A percentile compares a stretch with the other conserved stretches of the same genome.
Conservation (phyloP, 331 rosid genomes). For the Pyracantha coccinea region DNA sequence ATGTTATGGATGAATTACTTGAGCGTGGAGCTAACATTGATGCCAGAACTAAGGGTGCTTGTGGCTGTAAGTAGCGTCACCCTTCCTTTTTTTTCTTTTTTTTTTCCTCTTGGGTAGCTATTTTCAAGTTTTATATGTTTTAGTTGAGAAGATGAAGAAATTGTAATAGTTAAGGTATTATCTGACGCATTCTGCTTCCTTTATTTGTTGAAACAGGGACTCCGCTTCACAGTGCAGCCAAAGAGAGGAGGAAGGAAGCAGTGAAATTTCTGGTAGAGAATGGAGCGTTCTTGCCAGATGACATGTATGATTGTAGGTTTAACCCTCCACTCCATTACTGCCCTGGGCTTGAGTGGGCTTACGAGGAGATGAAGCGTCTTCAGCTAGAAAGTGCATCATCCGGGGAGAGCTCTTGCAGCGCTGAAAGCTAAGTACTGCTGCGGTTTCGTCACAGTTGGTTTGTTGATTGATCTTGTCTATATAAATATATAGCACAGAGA, state of each 20-base stretch:
- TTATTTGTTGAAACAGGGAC: constrained; percentile 56
- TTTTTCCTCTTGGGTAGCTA: background rate
- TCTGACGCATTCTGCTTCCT: background rate
- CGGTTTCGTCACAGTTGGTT: background rate
- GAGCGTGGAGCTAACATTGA: constrained; percentile 97
- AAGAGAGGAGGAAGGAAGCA: constrained; percentile 80
- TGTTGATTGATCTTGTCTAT: background rate
- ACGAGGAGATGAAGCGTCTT: constrained; percentile 83
- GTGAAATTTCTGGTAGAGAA: constrained; percentile 81
- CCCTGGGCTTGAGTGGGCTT: constrained; percentile 96
- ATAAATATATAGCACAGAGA: background rate
- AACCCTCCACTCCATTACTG: constrained; percentile 97
- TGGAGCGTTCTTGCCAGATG: constrained; percentile 90
- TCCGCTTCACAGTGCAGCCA: constrained; percentile 93
- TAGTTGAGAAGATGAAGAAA: background rate
- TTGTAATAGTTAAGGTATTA: background rate
- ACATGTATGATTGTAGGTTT: constrained; percentile 78
- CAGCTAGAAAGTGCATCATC: constrained; percentile 35
- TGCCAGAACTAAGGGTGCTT: constrained; percentile 89
- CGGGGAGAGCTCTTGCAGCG: constrained; percentile 62
- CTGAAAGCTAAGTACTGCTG: constrained; percentile 39
- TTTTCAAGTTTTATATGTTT: no score
- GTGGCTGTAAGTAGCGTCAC: constrained; percentile 69
- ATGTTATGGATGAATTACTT: constrained; percentile 87
- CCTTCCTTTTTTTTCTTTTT: background rate